Evolutionary conservation across 2,329 filamentous ascomycete genomes (phyloP).

Genomic region (Neoarthrinium moseri): DNA sequence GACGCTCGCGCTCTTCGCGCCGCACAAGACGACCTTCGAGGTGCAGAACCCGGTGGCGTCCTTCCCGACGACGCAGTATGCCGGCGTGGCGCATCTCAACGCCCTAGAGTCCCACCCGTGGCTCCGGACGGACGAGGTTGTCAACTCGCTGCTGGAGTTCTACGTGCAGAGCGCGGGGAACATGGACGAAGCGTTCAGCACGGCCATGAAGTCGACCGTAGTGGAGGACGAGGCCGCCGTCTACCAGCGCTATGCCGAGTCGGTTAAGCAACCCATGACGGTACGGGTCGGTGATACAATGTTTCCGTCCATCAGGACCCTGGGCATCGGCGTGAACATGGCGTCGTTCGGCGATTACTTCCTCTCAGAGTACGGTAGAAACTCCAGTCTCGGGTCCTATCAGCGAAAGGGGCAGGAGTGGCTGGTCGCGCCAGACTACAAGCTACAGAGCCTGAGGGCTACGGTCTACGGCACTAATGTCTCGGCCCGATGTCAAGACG

Average conservation of each 20-base stretch:
- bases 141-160: no score
- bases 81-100: no score
- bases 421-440: slow-evolving; percentile 2
- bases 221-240: no score
- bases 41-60: neutral
- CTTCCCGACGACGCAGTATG: neutral
- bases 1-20: slow-evolving; percentile 3
- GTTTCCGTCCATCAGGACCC: neutral
- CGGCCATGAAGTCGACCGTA: no score
- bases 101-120: no score
- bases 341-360: slow-evolving; percentile 1
- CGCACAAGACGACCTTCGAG: neutral
- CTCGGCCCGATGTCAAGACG: neutral
- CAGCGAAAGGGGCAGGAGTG: neutral
- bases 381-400: neutral
- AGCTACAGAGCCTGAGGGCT: neutral
- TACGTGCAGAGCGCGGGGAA: no score
- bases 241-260: no score
- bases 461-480: neutral
- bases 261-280: no score
- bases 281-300: slow-evolving; percentile 1
- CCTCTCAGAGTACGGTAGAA: neutral
- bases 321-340: neutral
- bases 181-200: no score
- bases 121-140: no score